These are phyloP conservation scores for Oidiodendron maius DNA, from an alignment of 495 filamentous ascomycete species.

Conservation along the genomic window DNA sequence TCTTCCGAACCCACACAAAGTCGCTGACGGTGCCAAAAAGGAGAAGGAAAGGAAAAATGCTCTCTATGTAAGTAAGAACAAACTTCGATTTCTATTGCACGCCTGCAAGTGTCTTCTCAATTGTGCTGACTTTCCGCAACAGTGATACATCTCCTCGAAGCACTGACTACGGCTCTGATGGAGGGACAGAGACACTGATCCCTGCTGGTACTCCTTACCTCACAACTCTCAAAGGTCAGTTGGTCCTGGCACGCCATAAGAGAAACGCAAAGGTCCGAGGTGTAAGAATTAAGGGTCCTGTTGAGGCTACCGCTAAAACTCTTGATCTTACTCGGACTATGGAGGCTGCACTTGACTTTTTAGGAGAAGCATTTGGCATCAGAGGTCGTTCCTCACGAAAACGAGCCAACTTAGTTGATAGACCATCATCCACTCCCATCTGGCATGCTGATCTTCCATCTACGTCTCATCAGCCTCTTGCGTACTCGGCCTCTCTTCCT, in stretches of 20 bases:
- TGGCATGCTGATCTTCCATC: slow-evolving; percentile 14
- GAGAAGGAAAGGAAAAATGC: too few species aligned
- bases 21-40: too few species aligned
- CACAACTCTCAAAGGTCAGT: slow-evolving; percentile 23
- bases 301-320: background rate
- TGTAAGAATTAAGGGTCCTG: too few species aligned
- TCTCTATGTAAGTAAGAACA: too few species aligned
- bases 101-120: too few species aligned
- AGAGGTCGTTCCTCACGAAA: background rate
- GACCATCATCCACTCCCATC: slow-evolving; percentile 3
- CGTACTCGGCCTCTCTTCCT: slow-evolving; percentile 10
- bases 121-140: too few species aligned
- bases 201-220: slow-evolving; percentile 19
- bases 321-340: background rate
- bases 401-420: slow-evolving; percentile 11
- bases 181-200: slow-evolving; percentile 1
- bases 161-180: background rate
- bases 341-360: slow-evolving; percentile 7
- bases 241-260: slow-evolving; percentile 22
- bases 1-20: too few species aligned
- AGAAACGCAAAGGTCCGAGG: background rate
- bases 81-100: too few species aligned
- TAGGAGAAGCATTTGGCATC: slow-evolving; percentile 17
- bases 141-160: too few species aligned
- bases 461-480: slow-evolving; percentile 1